phyloP scores from a whole-genome alignment of 306 rosid species.

The Malus sylvestris region DNA sequence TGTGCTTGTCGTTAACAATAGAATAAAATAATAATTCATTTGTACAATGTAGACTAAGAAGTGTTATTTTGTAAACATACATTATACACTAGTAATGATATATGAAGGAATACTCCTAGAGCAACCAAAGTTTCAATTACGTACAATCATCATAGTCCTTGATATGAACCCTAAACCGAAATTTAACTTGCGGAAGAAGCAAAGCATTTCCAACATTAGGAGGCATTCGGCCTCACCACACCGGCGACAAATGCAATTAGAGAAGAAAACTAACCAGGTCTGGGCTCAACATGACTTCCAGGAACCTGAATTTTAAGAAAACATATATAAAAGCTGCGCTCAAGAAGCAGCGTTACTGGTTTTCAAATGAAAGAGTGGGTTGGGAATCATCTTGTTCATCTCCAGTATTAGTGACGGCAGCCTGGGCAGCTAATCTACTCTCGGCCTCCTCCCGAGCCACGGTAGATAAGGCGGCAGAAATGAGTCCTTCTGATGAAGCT shows the following conservation, averaged over 20 bases:
- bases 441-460: conserved; percentile 19
- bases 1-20: too few relatives aligned
- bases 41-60: too few relatives aligned
- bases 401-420: conserved; percentile 2
- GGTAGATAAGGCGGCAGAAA: not conserved
- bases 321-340: not conserved
- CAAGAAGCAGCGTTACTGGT: not conserved
- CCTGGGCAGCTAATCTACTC: not conserved
- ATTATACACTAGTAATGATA: too few relatives aligned
- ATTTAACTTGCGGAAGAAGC: not conserved
- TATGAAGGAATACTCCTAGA: not conserved
- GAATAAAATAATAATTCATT: too few relatives aligned
- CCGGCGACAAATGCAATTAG: too few relatives aligned
- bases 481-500: conserved; percentile 6
- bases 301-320: not conserved
- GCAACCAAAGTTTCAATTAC: not conserved
- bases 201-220: not conserved
- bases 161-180: not conserved
- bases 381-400: conserved; percentile 26
- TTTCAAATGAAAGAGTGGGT: not conserved
- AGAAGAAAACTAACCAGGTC: too few relatives aligned
- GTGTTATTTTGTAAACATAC: too few relatives aligned
- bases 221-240: too few relatives aligned
- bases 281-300: too few relatives aligned
- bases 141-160: not conserved